Evolutionary conservation across 768 basidiomycete species (phyloP).

Genomic region (Naematelia encephala): DNA sequence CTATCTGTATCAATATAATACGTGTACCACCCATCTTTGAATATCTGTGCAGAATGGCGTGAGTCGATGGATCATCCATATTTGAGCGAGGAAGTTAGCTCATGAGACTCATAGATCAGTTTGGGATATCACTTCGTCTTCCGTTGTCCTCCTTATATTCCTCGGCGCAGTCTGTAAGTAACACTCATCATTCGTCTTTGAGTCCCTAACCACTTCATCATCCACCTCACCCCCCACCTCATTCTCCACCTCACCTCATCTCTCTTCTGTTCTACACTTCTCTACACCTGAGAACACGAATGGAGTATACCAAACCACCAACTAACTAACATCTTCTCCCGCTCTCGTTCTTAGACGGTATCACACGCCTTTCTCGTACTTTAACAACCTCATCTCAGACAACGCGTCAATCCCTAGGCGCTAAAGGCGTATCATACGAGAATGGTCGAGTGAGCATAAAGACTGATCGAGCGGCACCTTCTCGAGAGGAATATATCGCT

Average conservation of each 20-base stretch:
- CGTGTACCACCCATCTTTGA: too few relatives aligned
- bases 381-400: slow-evolving; percentile 18
- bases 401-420: slow-evolving; percentile 17
- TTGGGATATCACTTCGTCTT: slow-evolving; percentile 33
- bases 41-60: background rate
- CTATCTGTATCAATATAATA: too few relatives aligned
- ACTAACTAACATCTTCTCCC: too few relatives aligned
- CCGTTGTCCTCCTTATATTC: slow-evolving; percentile 30
- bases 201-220: too few relatives aligned
- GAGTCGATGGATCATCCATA: background rate
- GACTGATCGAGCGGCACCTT: slow-evolving; percentile 33
- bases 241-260: too few relatives aligned
- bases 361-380: slow-evolving; percentile 8
- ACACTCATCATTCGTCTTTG: too few relatives aligned
- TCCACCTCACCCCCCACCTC: too few relatives aligned
- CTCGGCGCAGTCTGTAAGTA: slow-evolving; percentile 41
- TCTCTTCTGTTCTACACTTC: too few relatives aligned
- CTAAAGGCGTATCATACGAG: slow-evolving; percentile 26
- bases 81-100: background rate
- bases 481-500: slow-evolving; percentile 37
- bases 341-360: background rate
- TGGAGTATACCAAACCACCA: too few relatives aligned
- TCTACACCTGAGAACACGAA: background rate
- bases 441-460: slow-evolving; percentile 23
- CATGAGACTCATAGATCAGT: slow-evolving; percentile 16